Conservation (phyloP, 176 grass and related monocot genomes). For the Oryza glumipatula region DNA sequence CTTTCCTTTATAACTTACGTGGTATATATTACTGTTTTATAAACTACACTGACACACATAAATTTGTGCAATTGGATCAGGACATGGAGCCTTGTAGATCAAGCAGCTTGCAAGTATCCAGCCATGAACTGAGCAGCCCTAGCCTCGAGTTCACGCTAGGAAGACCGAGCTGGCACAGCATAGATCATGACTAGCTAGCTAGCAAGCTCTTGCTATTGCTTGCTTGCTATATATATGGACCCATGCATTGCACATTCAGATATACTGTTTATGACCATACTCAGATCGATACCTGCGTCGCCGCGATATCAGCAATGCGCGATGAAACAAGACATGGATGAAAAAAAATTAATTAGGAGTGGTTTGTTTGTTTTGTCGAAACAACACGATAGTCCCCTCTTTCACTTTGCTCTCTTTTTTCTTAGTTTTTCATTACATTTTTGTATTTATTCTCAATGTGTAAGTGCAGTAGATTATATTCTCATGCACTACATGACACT, state of each 20-base stretch:
- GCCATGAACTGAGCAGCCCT: slow-evolving; percentile 53
- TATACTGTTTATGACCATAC: slow-evolving; percentile 24
- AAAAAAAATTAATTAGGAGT: neutral
- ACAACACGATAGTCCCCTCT: neutral
- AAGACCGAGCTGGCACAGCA: slow-evolving; percentile 46
- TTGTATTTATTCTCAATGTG: neutral
- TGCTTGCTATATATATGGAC: neutral
- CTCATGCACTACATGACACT: neutral
- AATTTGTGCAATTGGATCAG: slow-evolving; percentile 36
- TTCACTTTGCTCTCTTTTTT: neutral
- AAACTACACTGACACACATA: slow-evolving; percentile 2
- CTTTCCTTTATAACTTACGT: too few relatives aligned
- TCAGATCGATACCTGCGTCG: neutral
- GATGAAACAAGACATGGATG: slow-evolving; percentile 6
- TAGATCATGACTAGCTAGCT: slow-evolving; percentile 62
- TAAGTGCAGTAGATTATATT: slow-evolving; percentile 2
- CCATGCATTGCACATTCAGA: slow-evolving; percentile 29
- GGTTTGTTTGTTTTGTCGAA: neutral
- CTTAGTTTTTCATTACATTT: slow-evolving; percentile 17
- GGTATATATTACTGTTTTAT: too few relatives aligned
- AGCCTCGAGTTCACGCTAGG: slow-evolving; percentile 85
- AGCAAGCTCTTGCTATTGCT: neutral
- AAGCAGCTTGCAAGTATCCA: slow-evolving; percentile 45
- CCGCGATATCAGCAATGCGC: slow-evolving; percentile 7
- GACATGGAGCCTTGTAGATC: slow-evolving; percentile 59